These are phyloP conservation scores for Litchi chinensis DNA, from an alignment of 345 rosid genomes.

Conservation along the genomic window DNA sequence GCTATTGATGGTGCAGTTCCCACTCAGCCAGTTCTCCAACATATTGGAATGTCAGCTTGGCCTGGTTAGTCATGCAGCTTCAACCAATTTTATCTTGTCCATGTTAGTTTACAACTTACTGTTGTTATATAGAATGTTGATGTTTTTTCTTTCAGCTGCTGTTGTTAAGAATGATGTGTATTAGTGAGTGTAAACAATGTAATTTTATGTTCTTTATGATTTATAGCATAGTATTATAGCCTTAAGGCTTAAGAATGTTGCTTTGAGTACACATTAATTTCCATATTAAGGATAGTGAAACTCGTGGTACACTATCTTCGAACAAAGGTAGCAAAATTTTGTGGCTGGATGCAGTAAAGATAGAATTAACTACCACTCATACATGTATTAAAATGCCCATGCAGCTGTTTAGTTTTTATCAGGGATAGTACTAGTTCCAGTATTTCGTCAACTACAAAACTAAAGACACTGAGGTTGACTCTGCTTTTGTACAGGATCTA, in stretches of 20 bases:
- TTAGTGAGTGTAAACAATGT: neutral
- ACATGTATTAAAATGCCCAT: neutral
- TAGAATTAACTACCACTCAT: neutral
- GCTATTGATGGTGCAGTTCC: constrained; percentile 89
- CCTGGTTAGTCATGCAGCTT: constrained; percentile 56
- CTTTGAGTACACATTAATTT: neutral
- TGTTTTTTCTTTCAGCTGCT: neutral
- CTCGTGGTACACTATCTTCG: neutral
- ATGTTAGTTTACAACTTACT: constrained; percentile 10
- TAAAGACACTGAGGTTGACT: neutral
- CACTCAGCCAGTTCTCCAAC: constrained; percentile 87
- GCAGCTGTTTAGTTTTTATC: neutral
- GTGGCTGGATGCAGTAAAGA: neutral
- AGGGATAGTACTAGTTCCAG: neutral
- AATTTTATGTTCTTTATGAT: neutral
- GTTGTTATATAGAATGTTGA: constrained; percentile 5
- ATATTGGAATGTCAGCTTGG: constrained; percentile 93
- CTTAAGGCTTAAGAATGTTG: neutral
- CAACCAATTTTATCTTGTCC: constrained; percentile 2
- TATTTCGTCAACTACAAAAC: neutral
- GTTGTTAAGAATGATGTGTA: neutral
- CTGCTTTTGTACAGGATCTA: neutral
- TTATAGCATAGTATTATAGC: neutral
- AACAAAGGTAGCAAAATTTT: neutral
- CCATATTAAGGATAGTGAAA: neutral